Conservation (phyloP, 305 asterid species). For the Fraxinus ornus region DNA sequence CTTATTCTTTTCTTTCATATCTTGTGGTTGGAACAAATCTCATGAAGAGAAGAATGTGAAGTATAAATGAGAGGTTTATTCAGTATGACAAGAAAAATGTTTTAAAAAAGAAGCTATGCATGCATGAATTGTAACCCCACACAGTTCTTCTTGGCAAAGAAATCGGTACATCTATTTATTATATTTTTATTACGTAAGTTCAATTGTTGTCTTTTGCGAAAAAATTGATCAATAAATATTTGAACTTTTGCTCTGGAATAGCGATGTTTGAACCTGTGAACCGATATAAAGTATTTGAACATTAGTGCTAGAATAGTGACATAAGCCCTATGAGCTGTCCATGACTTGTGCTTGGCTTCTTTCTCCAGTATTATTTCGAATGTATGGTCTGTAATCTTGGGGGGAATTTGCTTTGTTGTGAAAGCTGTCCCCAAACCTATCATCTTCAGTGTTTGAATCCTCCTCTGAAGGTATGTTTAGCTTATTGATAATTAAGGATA, state of each 20-base stretch:
- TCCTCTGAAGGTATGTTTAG: slow-evolving; percentile 52
- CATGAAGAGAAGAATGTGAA: slow-evolving; percentile 3
- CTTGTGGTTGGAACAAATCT: slow-evolving; percentile 1
- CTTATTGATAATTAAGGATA: slow-evolving; percentile 3
- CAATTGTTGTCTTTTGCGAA: neutral
- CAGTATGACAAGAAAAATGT: slow-evolving; percentile 9
- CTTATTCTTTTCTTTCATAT: slow-evolving; percentile 22
- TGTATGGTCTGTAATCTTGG: slow-evolving; percentile 75
- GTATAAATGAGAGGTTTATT: neutral
- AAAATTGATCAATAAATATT: neutral
- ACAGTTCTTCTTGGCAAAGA: slow-evolving; percentile 2
- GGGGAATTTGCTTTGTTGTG: slow-evolving; percentile 61
- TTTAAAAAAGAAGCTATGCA: slow-evolving; percentile 2
- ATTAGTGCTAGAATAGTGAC: slow-evolving; percentile 18
- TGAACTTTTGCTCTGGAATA: neutral
- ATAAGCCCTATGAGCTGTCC: slow-evolving; percentile 24
- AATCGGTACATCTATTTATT: neutral
- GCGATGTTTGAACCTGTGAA: neutral
- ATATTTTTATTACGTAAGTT: neutral
- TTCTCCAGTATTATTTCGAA: slow-evolving; percentile 74
- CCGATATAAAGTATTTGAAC: slow-evolving; percentile 19
- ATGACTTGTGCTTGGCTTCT: slow-evolving; percentile 21
- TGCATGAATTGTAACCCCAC: slow-evolving; percentile 13
- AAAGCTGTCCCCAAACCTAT: slow-evolving; percentile 55
- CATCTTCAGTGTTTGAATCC: slow-evolving; percentile 66